phyloP scores from a whole-genome alignment of 768 basidiomycete genomes.

The Leccinum uliginosum region DNA sequence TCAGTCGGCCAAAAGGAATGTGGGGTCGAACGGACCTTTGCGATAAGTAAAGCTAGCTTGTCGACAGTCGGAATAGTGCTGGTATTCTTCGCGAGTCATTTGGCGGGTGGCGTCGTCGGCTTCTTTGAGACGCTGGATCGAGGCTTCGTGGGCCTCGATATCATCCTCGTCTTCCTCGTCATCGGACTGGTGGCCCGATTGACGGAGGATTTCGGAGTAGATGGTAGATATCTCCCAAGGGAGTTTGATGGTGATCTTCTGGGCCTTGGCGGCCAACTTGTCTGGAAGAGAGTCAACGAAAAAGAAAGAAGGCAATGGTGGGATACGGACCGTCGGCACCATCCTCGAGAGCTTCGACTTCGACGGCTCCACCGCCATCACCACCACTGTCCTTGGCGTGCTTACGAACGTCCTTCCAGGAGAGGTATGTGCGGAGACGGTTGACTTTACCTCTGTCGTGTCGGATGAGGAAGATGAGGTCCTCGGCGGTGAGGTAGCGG shows the following conservation, averaged over 20 bases:
- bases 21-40: conserved; percentile 23
- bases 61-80: conserved; percentile 94
- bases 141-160: conserved; percentile 91
- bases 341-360: conserved; percentile 81
- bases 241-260: conserved; percentile 91
- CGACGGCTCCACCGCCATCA: conserved; percentile 73
- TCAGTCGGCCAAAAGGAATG: neutral
- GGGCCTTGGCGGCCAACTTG: conserved; percentile 76
- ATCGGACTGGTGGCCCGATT: conserved; percentile 78
- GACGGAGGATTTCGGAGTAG: conserved; percentile 79
- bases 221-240: conserved; percentile 95
- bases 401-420: conserved; percentile 96
- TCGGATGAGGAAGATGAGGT: conserved; percentile 94
- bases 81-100: conserved; percentile 97
- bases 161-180: conserved; percentile 97
- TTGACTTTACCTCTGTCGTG: conserved; percentile 94
- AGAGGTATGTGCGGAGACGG: conserved; percentile 85
- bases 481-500: conserved; percentile 85
- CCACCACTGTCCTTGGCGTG: conserved; percentile 89
- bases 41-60: conserved; percentile 94
- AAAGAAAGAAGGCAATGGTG: neutral
- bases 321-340: conserved; percentile 65
- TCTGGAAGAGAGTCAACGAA: conserved; percentile 37
- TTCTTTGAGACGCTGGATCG: conserved; percentile 88
- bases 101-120: conserved; percentile 69